Evolutionary conservation across 2,329 filamentous ascomycete species (phyloP).

Genomic region (Cadophora sp.): DNA sequence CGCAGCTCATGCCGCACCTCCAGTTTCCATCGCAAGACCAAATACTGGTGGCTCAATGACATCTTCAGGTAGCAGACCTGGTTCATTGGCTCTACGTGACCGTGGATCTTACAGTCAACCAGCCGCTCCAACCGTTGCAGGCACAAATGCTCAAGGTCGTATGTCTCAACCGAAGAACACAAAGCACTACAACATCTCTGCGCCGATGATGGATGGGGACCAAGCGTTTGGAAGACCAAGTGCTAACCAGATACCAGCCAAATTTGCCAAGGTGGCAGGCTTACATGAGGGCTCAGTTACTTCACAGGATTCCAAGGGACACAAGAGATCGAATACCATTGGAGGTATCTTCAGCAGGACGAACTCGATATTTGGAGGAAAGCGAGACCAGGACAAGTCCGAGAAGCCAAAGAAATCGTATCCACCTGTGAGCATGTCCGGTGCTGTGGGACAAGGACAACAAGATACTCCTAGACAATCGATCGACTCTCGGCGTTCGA

Average conservation of each 20-base stretch:
- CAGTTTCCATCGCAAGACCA: conserved; percentile 62
- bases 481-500: conserved; percentile 76
- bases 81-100: conserved; percentile 66
- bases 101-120: conserved; percentile 88
- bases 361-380: conserved; percentile 78
- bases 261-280: conserved; percentile 64
- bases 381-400: conserved; percentile 53
- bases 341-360: conserved; percentile 85
- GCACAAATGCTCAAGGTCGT: conserved; percentile 86
- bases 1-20: conserved; percentile 55
- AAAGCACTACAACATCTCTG: conserved; percentile 75
- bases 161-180: conserved; percentile 77
- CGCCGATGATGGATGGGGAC: conserved; percentile 61
- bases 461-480: conserved; percentile 58
- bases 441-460: conserved; percentile 55
- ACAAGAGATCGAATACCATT: conserved; percentile 77
- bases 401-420: conserved; percentile 74
- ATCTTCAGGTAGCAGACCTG: conserved; percentile 59
- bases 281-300: conserved; percentile 48
- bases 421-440: conserved; percentile 90
- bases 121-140: conserved; percentile 82
- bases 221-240: conserved; percentile 66
- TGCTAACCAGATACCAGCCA: conserved; percentile 60
- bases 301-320: conserved; percentile 51
- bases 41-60: conserved; percentile 83